Conservation (phyloP, 306 rosid species). For the Coriaria nepalensis region DNA sequence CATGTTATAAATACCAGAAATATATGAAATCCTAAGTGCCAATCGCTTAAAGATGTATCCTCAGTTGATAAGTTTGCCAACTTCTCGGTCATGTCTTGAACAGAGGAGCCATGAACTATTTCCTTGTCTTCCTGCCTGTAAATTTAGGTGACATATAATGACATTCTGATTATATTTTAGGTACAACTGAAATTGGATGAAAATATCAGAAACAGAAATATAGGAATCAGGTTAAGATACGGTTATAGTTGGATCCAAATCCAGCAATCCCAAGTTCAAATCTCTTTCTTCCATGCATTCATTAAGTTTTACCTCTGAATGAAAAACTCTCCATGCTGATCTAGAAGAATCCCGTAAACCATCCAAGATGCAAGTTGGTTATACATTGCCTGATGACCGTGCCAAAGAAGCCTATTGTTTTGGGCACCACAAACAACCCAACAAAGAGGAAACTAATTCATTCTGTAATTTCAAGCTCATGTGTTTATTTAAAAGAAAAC, state of each 20-base stretch:
- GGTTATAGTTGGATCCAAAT: no score
- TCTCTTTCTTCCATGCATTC: no score
- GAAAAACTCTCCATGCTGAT: constrained; percentile 81
- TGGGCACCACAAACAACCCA: constrained; percentile 23
- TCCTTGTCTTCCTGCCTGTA: constrained; percentile 88
- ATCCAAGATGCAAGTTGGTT: constrained; percentile 95
- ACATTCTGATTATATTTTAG: constrained; percentile 14
- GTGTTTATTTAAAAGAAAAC: no score
- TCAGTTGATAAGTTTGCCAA: constrained; percentile 55
- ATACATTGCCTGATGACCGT: constrained; percentile 90
- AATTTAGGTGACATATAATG: constrained; percentile 16
- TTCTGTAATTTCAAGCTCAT: no score
- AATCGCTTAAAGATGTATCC: constrained; percentile 65
- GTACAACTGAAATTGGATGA: no score
- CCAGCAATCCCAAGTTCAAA: no score
- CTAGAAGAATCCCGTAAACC: constrained; percentile 93
- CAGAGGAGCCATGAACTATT: constrained; percentile 41
- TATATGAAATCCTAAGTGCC: constrained; percentile 95
- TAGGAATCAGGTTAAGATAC: no score
- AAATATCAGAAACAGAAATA: constrained; percentile 13
- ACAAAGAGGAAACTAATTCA: constrained; percentile 8
- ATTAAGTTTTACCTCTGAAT: constrained; percentile 52
- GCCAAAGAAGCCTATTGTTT: constrained; percentile 96
- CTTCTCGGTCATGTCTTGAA: constrained; percentile 53
- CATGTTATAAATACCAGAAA: constrained; percentile 41